Percentiles rank a stretch among this genome's conserved stretches.
phyloP scores from a whole-genome alignment of 306 rosid species.

The Cicer pinnatifidum region DNA sequence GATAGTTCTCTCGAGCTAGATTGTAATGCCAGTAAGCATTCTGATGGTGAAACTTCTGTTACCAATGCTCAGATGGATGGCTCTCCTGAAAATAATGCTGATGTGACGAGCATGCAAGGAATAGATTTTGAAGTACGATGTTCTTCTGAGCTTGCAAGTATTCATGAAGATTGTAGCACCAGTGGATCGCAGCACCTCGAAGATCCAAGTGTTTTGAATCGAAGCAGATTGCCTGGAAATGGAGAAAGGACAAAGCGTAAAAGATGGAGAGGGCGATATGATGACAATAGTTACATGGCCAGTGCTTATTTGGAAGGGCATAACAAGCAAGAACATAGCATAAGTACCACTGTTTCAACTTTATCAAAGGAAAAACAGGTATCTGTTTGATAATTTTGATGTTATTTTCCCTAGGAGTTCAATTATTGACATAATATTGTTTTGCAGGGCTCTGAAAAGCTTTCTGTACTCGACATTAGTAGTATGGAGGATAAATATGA shows the following conservation, averaged over 20 bases:
- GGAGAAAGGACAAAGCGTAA: constrained; percentile 91
- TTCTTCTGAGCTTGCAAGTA: constrained; percentile 61
- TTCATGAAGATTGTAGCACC: constrained; percentile 92
- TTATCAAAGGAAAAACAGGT: constrained; percentile 77
- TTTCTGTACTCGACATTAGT: constrained; percentile 50
- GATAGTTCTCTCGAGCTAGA: constrained; percentile 71
- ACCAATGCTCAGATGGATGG: constrained; percentile 59
- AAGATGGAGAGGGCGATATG: constrained; percentile 93
- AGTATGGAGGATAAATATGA: constrained; percentile 74
- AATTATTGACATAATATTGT: constrained; percentile 40
- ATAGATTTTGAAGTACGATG: constrained; percentile 72
- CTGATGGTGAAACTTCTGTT: constrained; percentile 83
- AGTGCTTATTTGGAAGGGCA: constrained; percentile 58
- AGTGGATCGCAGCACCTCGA: constrained; percentile 75
- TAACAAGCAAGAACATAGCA: constrained; percentile 63
- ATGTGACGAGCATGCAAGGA: constrained; percentile 68
- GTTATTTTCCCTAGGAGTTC: constrained; percentile 28
- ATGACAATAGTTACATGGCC: constrained; percentile 56
- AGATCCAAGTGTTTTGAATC: constrained; percentile 60
- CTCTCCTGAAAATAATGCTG: constrained; percentile 84
- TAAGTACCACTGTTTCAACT: constrained; percentile 47
- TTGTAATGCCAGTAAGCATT: constrained; percentile 65
- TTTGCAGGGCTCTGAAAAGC: constrained; percentile 70
- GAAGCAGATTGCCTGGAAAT: constrained; percentile 60
- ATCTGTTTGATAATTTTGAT: constrained; percentile 37